Base-by-base conservation (phyloP, 1,284 basidiomycete species). In the Cutaneotrichosporon cyanovorans region DNA sequence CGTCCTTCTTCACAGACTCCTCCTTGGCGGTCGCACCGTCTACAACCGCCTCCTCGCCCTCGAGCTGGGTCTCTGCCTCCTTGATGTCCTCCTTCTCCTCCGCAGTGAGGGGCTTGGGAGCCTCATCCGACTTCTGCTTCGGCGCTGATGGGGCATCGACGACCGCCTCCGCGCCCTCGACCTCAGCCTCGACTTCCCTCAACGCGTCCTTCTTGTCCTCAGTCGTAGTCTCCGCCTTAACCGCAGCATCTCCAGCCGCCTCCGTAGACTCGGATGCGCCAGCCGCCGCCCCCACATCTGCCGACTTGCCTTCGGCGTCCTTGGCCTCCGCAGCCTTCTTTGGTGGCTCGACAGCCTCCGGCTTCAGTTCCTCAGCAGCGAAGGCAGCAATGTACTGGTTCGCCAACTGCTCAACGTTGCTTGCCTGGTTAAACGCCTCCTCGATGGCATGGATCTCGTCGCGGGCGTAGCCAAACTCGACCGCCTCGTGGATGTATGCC, bases 401-500 rank as follows among this genome's bases (percentile, higher is more conserved):
- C 2, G 60, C 58, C 3, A 54, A 55, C 34, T 45, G 37, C 46
- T 58, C 50, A 18, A 65, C 48, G 7, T 55, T 42, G 37, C 37
- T 28, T 7, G 25, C 12, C 25, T 28, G 32, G 16, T 45, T 48
- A n/a, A 55, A 32, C 34, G 36, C 37, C 39, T 40, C 40, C 42
- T 55, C 46, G 33, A 56, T 42, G 33, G 66, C 63, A 46, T 73
- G 72, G 46, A 77, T 56, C 60, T 75, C 72, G 56, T 71, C 68
- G 48, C 72, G 63, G 0, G 83, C 85, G 45, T 83, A 74, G 0
- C 84, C 82, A 15, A 87, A 55, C 16, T 83, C 80, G 43, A 81
- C 75, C 50, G 82, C 75, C 59, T 86, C 82, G 81, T 88, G 89
- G 45, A 80, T 77, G 45, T 84, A 81, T 16, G 84, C 81, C 60